phyloP scores from a whole-genome alignment of 129 eudicot genomes.

The Helianthus annuus region HanXRQr2.0-SUNRISE NC_035440.2:30537375-30537874 shows the following conservation, averaged over 20 bases:
- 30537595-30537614: slow-evolving; percentile 95
- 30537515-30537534: slow-evolving; percentile 90
- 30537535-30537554: slow-evolving; percentile 79
- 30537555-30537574: slow-evolving; percentile 80
- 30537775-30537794: slow-evolving; percentile 71
- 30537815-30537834: slow-evolving; percentile 43
- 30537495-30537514: slow-evolving; percentile 73
- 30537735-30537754: slow-evolving; percentile 89
- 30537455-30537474: background rate
- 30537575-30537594: slow-evolving; percentile 82
- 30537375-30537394: background rate
- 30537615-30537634: slow-evolving; percentile 82
- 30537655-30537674: background rate
- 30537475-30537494: slow-evolving; percentile 37
- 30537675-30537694: background rate
- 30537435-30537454: background rate
- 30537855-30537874: no score
- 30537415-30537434: no score
- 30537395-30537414: no score
- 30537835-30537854: slow-evolving; percentile 8
- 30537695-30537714: slow-evolving; percentile 28
- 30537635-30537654: no score
- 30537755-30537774: slow-evolving; percentile 91
- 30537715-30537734: slow-evolving; percentile 93
- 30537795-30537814: slow-evolving; percentile 47